Evolutionary conservation across 108 stramenopile species (phyloP).

Genomic region (Fistulifera pelliculosa): DNA sequence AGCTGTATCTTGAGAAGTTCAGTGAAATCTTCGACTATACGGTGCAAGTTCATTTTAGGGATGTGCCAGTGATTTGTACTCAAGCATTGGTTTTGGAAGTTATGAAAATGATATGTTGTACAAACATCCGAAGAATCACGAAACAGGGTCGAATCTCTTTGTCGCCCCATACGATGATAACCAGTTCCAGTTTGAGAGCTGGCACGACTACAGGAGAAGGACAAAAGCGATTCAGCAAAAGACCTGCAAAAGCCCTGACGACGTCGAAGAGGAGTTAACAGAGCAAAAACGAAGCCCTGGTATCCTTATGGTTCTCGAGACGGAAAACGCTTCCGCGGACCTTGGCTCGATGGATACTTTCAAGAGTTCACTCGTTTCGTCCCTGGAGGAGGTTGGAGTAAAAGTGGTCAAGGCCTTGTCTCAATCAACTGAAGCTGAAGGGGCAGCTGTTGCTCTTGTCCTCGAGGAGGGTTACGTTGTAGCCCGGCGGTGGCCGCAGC

Average conservation of each 20-base stretch:
- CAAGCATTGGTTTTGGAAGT: slow-evolving; percentile 38
- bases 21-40: slow-evolving; percentile 28
- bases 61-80: slow-evolving; percentile 52
- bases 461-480: slow-evolving; percentile 60
- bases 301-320: slow-evolving; percentile 42
- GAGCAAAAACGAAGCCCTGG: slow-evolving; percentile 24
- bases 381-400: slow-evolving; percentile 33
- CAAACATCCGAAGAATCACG: slow-evolving; percentile 10
- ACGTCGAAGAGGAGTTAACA: slow-evolving; percentile 14
- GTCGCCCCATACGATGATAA: slow-evolving; percentile 24
- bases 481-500: slow-evolving; percentile 37
- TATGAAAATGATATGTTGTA: slow-evolving; percentile 30
- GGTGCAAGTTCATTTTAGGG: slow-evolving; percentile 19
- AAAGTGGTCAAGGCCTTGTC: slow-evolving; percentile 7
- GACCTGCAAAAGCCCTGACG: not conserved
- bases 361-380: slow-evolving; percentile 10
- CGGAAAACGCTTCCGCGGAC: slow-evolving; percentile 33
- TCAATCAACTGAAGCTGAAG: slow-evolving; percentile 12
- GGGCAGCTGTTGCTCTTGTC: slow-evolving; percentile 21
- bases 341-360: slow-evolving; percentile 12
- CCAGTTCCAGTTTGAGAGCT: slow-evolving; percentile 27
- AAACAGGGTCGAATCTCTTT: slow-evolving; percentile 13
- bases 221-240: slow-evolving; percentile 13
- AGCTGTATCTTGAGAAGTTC: slow-evolving; percentile 22
- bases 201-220: slow-evolving; percentile 49